Evolutionary conservation across 2,329 filamentous ascomycete genomes (phyloP), one percentile per base, ranked within the genome.

Genomic region (Byssoonygena ceratinophila): DNA sequence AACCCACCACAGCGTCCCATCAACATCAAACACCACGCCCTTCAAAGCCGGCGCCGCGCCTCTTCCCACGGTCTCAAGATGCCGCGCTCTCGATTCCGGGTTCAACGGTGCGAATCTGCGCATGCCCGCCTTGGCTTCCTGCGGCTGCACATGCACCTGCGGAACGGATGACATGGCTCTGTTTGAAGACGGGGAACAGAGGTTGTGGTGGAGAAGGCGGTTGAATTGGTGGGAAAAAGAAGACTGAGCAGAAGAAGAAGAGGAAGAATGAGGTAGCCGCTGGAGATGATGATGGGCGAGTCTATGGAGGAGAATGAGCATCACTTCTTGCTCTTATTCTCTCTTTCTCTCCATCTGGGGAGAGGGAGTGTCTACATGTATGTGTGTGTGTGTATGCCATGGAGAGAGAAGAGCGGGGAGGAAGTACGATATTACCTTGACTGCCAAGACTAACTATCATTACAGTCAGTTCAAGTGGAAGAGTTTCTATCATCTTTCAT

Each of bases 1-100:
- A 40, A 60, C 82, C 71, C 71, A 94, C 90, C 85, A 96, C 55
- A 97, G 71, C 22, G 91, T 98, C 2, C 91, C 91, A 68, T 98
- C 91, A 57, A 98, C 87, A 71, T 98, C 91, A 69, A 97, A 97
- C 12, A 97, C 74, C 23, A 83, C 75, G 1, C 80, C 80, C 60
- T 75, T 74, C 53, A 83, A 61, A 27, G 60, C 61, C 39, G 76
- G 74, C 16, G 68, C 67, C 56, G 49, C 64, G 58, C 18, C 60
- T 56, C 18, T 50, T 54, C 43, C 48, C 51, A 55, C 61, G 59
- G 14, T 14, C 37, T 34, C n/a, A 18, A 31, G 5, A 4, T 9
- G 8, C 4, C n/a, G 34, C 18, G n/a, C n/a, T n/a, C 31, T 59
- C 59, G 4, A 69, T 32, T 59, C 59, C 4, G 69, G 63, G 53